Base-by-base conservation (phyloP, 352 stramenopile species). In the Peronospora destructor region DNA sequence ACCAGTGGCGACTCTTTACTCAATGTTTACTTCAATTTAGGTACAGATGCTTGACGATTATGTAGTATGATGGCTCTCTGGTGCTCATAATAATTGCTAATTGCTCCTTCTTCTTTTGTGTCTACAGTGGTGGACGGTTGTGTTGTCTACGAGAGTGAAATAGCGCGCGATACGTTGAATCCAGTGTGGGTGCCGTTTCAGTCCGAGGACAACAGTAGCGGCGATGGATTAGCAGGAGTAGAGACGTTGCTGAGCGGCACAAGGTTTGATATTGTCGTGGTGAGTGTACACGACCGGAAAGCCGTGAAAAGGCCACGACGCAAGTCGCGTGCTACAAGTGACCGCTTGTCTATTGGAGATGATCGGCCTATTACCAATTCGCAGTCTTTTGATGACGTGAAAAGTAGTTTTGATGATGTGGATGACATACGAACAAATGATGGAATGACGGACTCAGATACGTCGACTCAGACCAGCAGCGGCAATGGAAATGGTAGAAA, bases 151-250 rank as follows among this genome's bases (percentile, higher is more conserved):
- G 68, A 83, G 54, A 91, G 79, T 41, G 79, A 91, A 54, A 66
- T 86, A 32, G 76, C 66, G 47, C 65, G 63, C 30, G 72, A 66
- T 43, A 91, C 79, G 33, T 62, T 91, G 13, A 91, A 91, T 53
- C 79, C 79, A 9, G 76, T 91, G 54, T 91, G 79, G 79, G 70
- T 91, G 53, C 79, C 79, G 7, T 88, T 91, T 51, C 63, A 87
- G 56, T 72, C 67, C 7, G 65, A 82, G 19, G 58, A 63, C 39
- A 51, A 71, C 45, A 53, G 40, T 17, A 53, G 48, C 5, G 25
- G 45, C 33, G 61, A 72, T 25, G 57, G 58, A 32, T 23, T 69
- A 4, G 34, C 55, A 12, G 59, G 54, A 35, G 51, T 73, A 10
- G 58, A 71, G 47, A 63, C 64, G 42, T 45, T 84, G 40, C 45